phyloP scores from a whole-genome alignment of 1,284 basidiomycete genomes.

The Apiotrichum montevideense region DNA sequence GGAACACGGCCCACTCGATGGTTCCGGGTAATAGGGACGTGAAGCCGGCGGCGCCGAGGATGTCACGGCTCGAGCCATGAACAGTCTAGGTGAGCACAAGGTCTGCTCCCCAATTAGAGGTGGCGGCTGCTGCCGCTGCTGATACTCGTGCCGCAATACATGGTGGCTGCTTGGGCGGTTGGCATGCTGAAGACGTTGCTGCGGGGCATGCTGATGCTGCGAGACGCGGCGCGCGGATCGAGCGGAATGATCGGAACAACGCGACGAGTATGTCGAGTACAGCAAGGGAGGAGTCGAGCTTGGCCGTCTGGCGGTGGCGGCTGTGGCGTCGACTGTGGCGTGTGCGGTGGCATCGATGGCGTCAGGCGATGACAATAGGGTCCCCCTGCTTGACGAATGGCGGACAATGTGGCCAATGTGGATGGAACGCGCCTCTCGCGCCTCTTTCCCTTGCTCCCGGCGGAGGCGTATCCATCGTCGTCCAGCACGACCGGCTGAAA shows the following conservation, averaged over 20 bases:
- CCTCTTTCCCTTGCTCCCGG: no score
- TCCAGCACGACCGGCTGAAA: not conserved
- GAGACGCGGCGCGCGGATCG: no score
- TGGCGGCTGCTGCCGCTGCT: no score
- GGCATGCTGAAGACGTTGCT: no score
- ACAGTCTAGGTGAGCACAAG: no score
- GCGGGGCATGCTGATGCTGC: no score
- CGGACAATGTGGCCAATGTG: not conserved
- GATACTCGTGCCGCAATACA: no score
- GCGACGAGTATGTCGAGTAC: not conserved
- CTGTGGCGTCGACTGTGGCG: not conserved
- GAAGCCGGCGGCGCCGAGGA: no score
- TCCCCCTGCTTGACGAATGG: not conserved
- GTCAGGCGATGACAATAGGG: not conserved
- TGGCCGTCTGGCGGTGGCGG: not conserved
- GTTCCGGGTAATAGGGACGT: not conserved
- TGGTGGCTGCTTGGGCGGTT: no score
- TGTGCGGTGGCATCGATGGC: not conserved
- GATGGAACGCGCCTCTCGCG: not conserved
- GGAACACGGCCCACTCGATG: not conserved
- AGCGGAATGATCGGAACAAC: not conserved
- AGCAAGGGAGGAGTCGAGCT: not conserved
- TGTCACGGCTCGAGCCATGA: no score
- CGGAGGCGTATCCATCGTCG: no score
- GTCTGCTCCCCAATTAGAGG: no score